Evolutionary conservation across 495 filamentous ascomycete species (phyloP).

Genomic region (Penicillium herquei): DNA sequence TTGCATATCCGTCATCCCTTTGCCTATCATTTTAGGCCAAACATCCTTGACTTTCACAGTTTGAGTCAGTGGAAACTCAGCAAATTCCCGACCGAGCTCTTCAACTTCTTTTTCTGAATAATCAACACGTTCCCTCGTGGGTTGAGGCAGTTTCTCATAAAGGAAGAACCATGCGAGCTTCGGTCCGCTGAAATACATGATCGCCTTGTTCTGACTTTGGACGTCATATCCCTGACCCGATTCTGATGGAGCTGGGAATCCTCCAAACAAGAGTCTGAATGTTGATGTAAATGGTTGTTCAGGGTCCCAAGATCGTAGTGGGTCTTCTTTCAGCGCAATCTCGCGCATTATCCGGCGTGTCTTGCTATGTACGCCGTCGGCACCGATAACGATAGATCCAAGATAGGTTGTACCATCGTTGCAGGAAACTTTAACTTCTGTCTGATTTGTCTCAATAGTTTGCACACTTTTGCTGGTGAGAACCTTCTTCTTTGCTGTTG

Average conservation of each 20-base stretch:
- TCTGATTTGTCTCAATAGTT: constrained; percentile 1
- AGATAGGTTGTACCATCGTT: constrained; percentile 32
- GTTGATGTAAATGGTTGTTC: constrained; percentile 23
- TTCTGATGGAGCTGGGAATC: constrained; percentile 24
- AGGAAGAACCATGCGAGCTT: constrained; percentile 34
- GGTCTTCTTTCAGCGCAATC: constrained; percentile 22
- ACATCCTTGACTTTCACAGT: constrained; percentile 30
- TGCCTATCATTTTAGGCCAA: constrained; percentile 12
- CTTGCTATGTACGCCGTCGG: constrained; percentile 50
- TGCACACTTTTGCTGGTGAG: constrained; percentile 15
- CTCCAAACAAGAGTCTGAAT: constrained; percentile 19
- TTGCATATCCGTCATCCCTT: constrained; percentile 20
- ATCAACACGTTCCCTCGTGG: constrained; percentile 18
- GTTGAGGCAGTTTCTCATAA: constrained; percentile 27
- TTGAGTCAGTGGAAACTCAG: constrained; percentile 20
- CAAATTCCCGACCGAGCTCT: constrained; percentile 23
- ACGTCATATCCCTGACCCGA: constrained; percentile 15
- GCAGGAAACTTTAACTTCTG: constrained; percentile 13
- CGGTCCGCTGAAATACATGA: constrained; percentile 21
- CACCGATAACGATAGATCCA: constrained; percentile 46
- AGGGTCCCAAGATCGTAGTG: constrained; percentile 13
- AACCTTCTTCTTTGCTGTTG: constrained; percentile 12
- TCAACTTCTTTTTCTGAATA: constrained; percentile 34
- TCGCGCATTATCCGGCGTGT: constrained; percentile 41
- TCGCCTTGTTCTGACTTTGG: constrained; percentile 13